These are phyloP conservation scores for Microthlaspi erraticum DNA, from an alignment of 345 rosid species.

Conservation along the genomic window DNA sequence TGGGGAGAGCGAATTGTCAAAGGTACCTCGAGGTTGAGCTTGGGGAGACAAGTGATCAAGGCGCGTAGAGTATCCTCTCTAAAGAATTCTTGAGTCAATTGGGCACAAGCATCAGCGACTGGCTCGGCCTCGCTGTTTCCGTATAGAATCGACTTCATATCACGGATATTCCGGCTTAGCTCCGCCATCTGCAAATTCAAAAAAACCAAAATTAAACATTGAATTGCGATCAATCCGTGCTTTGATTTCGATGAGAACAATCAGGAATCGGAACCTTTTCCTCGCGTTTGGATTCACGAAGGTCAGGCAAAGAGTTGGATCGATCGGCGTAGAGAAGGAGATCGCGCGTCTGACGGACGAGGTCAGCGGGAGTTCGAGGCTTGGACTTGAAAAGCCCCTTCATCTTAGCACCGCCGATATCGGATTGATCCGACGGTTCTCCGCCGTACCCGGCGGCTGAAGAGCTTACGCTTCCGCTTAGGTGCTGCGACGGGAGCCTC, in stretches of 20 bases:
- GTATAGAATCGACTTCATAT: constrained; percentile 84
- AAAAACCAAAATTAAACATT: neutral
- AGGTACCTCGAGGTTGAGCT: constrained; percentile 84
- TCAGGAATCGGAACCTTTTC: constrained; percentile 55
- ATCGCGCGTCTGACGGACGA: constrained; percentile 89
- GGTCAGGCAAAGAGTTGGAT: constrained; percentile 43
- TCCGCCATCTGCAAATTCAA: constrained; percentile 70
- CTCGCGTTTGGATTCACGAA: constrained; percentile 64
- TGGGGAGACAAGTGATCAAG: constrained; percentile 77
- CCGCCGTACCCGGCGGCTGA: constrained; percentile 23
- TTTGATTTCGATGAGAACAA: neutral
- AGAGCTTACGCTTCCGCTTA: constrained; percentile 27
- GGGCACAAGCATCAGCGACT: constrained; percentile 86
- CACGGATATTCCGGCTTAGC: constrained; percentile 73
- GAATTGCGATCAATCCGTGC: neutral
- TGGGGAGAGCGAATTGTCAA: neutral
- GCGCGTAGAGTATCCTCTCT: constrained; percentile 79
- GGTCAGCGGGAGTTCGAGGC: constrained; percentile 84
- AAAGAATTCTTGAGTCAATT: constrained; percentile 93
- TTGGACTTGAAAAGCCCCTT: constrained; percentile 88
- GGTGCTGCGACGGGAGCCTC: constrained; percentile 49
- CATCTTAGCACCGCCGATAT: constrained; percentile 55
- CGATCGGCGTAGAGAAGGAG: constrained; percentile 65
- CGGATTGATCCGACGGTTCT: constrained; percentile 44
- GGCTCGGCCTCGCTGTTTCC: constrained; percentile 98